Evolutionary conservation across 495 filamentous ascomycete species (phyloP).

Genomic region (Podospora appendiculata): DNA sequence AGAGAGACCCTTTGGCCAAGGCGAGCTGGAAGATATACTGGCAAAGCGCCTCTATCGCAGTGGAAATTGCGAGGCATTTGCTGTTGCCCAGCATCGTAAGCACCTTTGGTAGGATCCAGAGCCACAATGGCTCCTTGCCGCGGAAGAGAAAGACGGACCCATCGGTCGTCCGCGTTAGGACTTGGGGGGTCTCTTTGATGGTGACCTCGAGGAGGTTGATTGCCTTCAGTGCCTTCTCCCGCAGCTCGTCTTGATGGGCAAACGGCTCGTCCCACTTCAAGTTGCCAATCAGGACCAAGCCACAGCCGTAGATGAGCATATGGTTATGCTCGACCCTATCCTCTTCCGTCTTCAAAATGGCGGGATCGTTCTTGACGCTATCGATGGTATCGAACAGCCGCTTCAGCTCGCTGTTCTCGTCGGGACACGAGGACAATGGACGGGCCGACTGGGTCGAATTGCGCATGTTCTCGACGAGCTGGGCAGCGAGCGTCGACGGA

Average conservation of each 20-base stretch:
- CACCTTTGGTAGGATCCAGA: constrained; percentile 70
- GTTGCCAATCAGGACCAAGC: constrained; percentile 68
- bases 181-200: constrained; percentile 64
- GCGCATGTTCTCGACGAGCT: constrained; percentile 52
- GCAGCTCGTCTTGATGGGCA: constrained; percentile 38
- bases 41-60: constrained; percentile 45
- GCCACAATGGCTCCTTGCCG: constrained; percentile 57
- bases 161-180: constrained; percentile 47
- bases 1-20: constrained; percentile 29
- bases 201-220: constrained; percentile 55
- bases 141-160: constrained; percentile 32
- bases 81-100: constrained; percentile 46
- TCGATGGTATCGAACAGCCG: constrained; percentile 32
- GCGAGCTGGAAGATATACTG: constrained; percentile 32
- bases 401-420: constrained; percentile 37
- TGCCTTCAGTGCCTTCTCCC: constrained; percentile 63
- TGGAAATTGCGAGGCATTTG: constrained; percentile 30
- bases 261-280: constrained; percentile 56
- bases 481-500: constrained; percentile 62
- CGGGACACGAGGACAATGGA: constrained; percentile 10
- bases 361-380: constrained; percentile 31
- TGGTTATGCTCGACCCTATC: constrained; percentile 68
- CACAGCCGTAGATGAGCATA: constrained; percentile 75
- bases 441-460: constrained; percentile 26
- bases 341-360: constrained; percentile 38